Conservation (phyloP, 1,284 basidiomycete genomes). For the Paramarasmius palmivorus region DNA sequence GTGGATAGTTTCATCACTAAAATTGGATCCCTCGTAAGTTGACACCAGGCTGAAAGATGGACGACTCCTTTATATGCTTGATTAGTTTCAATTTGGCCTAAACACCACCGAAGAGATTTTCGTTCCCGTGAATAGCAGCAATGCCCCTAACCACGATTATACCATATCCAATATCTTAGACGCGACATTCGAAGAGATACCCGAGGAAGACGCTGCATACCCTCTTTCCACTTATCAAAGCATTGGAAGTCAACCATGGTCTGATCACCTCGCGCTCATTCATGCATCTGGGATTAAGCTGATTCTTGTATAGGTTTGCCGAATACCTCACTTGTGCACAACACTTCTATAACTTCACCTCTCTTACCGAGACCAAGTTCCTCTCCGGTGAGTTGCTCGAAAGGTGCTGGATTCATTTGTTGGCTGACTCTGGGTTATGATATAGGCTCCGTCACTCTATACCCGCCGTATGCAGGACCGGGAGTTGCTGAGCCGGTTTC, state of each 20-base stretch:
- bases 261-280: background rate
- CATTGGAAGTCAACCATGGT: conserved; percentile 7
- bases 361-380: conserved; percentile 2
- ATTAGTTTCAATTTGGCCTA: conserved; percentile 4
- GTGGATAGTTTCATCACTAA: conserved; percentile 7
- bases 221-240: conserved; percentile 5
- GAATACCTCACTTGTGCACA: conserved; percentile 8
- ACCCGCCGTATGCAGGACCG: conserved; percentile 7
- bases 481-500: background rate
- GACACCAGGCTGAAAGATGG: too few species aligned
- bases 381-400: background rate
- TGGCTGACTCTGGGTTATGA: too few species aligned
- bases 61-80: too few species aligned
- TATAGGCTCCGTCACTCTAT: conserved; percentile 8
- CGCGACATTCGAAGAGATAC: conserved; percentile 2
- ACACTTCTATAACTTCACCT: conserved; percentile 7
- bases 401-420: background rate
- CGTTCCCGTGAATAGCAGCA: conserved; percentile 4
- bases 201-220: background rate
- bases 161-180: conserved; percentile 5
- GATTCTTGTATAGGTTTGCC: background rate
- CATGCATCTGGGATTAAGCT: background rate
- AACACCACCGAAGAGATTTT: conserved; percentile 4
- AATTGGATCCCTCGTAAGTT: too few species aligned
- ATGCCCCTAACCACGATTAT: conserved; percentile 3